A percentile compares a stretch with the other conserved stretches of the same genome.
Conservation (phyloP, 1,139 yeast genomes). For the Kazachstania sp. region DNA sequence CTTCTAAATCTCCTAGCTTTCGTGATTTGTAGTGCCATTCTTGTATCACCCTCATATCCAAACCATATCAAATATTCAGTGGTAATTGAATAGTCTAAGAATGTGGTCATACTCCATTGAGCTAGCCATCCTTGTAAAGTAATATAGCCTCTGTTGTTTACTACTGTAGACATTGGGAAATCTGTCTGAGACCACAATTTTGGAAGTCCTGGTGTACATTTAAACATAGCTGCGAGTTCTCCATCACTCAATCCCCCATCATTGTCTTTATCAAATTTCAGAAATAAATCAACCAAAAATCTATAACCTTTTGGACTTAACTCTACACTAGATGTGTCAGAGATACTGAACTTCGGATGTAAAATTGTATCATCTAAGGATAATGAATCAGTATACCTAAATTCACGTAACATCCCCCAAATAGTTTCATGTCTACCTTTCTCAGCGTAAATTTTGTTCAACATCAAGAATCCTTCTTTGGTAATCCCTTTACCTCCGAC, state of each 20-base stretch:
- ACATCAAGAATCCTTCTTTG: conserved; percentile 61
- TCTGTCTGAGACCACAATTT: conserved; percentile 73
- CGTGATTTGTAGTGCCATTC: conserved; percentile 69
- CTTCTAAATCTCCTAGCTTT: conserved; percentile 64
- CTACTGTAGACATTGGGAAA: conserved; percentile 79
- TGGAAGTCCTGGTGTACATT: conserved; percentile 91
- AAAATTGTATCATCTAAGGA: conserved; percentile 72
- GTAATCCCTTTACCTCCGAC: conserved; percentile 49
- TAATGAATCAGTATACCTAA: conserved; percentile 84
- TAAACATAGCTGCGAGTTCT: conserved; percentile 61
- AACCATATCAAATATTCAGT: conserved; percentile 81
- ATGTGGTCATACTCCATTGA: conserved; percentile 96
- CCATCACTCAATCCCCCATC: conserved; percentile 83
- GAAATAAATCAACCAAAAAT: conserved; percentile 79
- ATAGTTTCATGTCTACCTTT: conserved; percentile 91
- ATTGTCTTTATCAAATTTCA: conserved; percentile 83
- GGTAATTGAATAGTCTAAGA: conserved; percentile 72
- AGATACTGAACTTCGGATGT: conserved; percentile 71
- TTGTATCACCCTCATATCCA: conserved; percentile 56
- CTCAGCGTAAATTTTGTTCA: conserved; percentile 78
- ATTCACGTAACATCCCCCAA: conserved; percentile 86
- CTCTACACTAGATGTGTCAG: conserved; percentile 74
- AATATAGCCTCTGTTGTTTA: conserved; percentile 82
- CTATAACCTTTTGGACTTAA: conserved; percentile 89
- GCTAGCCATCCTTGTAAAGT: conserved; percentile 97